A percentile compares a stretch with the other conserved stretches of the same genome.
phyloP scores from a whole-genome alignment of 1,284 basidiomycete genomes.

The Ustilago hordei region DNA sequence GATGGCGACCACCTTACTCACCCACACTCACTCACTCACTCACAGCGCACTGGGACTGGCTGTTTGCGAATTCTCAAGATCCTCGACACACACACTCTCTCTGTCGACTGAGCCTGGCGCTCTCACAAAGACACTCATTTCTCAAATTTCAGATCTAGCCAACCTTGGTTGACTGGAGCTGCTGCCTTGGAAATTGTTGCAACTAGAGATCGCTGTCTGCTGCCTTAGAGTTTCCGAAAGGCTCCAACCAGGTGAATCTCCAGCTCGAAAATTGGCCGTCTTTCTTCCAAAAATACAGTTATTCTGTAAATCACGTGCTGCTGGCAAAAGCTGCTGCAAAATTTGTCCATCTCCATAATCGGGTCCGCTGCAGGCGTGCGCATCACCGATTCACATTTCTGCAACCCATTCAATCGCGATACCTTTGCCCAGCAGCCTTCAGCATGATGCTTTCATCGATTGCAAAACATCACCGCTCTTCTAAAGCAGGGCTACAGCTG shows the following conservation, averaged over 20 bases:
- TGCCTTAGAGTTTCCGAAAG: background rate
- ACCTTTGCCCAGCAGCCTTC: no score
- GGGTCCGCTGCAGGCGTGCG: background rate
- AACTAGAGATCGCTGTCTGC: background rate
- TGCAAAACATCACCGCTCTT: no score
- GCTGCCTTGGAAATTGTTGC: background rate
- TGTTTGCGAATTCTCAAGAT: background rate
- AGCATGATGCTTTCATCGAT: no score
- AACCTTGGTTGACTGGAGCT: background rate
- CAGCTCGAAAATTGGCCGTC: background rate
- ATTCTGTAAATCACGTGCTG: background rate
- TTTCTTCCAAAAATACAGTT: background rate
- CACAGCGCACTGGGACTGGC: background rate
- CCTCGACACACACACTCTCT: background rate
- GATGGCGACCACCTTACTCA: conserved; percentile 23
- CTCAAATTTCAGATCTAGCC: background rate
- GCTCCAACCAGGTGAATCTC: background rate
- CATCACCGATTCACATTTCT: no score
- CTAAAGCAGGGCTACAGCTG: no score
- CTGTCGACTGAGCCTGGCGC: background rate
- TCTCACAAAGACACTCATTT: background rate
- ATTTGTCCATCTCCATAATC: background rate
- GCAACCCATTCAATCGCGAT: no score
- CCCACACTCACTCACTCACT: conserved; percentile 11
- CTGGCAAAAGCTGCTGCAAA: no score